Base-by-base conservation (phyloP, 2,329 filamentous ascomycete species). In the Xylariaceae sp. region DNA sequence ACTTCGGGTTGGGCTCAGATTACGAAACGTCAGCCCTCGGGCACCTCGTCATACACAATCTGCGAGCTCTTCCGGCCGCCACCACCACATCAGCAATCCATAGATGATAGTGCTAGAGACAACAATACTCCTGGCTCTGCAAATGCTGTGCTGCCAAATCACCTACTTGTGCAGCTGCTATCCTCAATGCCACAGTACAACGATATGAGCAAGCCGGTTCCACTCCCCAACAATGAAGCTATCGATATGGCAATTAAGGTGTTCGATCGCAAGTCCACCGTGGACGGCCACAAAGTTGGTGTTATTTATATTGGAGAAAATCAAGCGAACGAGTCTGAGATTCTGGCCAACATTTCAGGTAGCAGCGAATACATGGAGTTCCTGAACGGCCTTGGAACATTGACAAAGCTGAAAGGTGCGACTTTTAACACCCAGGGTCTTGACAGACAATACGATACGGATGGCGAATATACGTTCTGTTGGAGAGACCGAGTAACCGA, bases 401-500 rank as follows among this genome's bases (percentile, higher is more conserved):
- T 95, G 50, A 91, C 92, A 4, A 86, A 83, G 50, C 79, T 99
- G 23, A 87, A 92, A 64, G 89, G 86, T 18, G 89, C 92, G 8
- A 88, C 83, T 18, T 95, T 96, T 76, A 97, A 99, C 66, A 92
- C 92, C 0, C 93, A 97, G 66, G 94, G 94, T 3, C 77, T 99
- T 21, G 92, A 97, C 70, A 84, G 86, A 24, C 80, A 85, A 57
- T 82, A 86, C 62, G 87, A 93, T 65, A 80, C 80, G 1, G 94
- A 99, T 70, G 94, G 94, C 26, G 84, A 92, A 65, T 91, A 89
- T 70, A 91, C 92, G 0, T 92, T 93, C 68, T 93, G 91, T 66
- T 99, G 94, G 92, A 89, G 92, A 56, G 94, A 97, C 70, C 84
- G 92, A 36, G 91, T 97, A 52, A 94, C 92, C 4, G 94, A 97